Base-by-base conservation (phyloP, 73 alveolate species). In the Paramecium primaurelia region DNA sequence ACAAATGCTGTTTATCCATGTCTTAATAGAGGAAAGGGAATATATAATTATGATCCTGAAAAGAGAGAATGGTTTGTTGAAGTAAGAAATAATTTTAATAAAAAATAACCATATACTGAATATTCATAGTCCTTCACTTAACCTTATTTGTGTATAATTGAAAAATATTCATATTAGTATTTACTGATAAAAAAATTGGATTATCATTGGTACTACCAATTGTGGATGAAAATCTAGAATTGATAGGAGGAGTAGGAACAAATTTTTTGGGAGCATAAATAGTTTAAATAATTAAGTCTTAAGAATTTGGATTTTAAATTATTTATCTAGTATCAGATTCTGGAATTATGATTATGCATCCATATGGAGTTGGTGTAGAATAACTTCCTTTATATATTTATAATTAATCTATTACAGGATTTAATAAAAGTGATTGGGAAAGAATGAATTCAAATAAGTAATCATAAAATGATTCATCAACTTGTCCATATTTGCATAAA, bases 301-400 rank as follows among this genome's bases (percentile, higher is more conserved):
- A 32, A 36, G 40, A 37, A 73, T 20, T 36, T 73, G 47, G 47
- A 6, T 64, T 64, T 64, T 32, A 73, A 73, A 36, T 73, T 12
- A 40, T 73, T 12, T 40, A 37, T 73, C 28, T 73, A 4, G 64
- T 73, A 16, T 34, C 60, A 4, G 60, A 20, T 12, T 34, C 40
- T 4, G 87, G 87, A 37, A 73, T 73, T 34, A 73, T 73, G 59
- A 37, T 73, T n/a, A 37, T 73, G 58, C 87, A 73, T 73, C 60
- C 58, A 4, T 73, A 37, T 20, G 3, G 37, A 37, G 87, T 73
- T 8, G 37, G 26, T 12, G 58, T 73, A 3, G 59, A 73, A 4
- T 34, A 73, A 37, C 59, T 73, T 11, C 87, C 87, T 2, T 40
- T 73, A 34, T 37, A 73, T 2, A 36, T 73, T 38, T 37, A 12